Evolutionary conservation across 164 flowering plant species (phyloP).

Genomic region (Nymphaea colorata): DNA sequence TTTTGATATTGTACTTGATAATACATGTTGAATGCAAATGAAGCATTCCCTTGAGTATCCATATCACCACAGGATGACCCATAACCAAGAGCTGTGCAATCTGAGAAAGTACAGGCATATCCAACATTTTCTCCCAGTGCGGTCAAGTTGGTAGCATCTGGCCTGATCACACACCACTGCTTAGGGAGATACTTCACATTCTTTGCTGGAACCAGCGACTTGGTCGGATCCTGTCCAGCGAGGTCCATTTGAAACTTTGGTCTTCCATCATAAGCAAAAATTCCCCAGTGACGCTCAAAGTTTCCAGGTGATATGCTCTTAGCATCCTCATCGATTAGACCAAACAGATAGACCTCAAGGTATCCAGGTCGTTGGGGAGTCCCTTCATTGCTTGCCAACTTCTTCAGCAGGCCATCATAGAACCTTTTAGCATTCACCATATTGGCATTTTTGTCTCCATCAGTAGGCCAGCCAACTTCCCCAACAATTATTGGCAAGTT

Average conservation of each 20-base stretch:
- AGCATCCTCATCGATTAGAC: slow-evolving; percentile 8
- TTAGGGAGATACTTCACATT: slow-evolving; percentile 3
- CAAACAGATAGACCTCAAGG: slow-evolving; percentile 6
- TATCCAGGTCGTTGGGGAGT: slow-evolving; percentile 5
- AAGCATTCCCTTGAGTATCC: slow-evolving; percentile 5
- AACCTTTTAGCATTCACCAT: slow-evolving; percentile 1
- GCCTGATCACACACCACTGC: slow-evolving; percentile 6
- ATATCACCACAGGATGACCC: slow-evolving; percentile 6
- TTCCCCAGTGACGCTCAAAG: slow-evolving; percentile 11
- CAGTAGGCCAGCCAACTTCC: slow-evolving; percentile 11
- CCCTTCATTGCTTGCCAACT: slow-evolving; percentile 1
- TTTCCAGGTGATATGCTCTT: slow-evolving; percentile 10
- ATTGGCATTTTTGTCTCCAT: slow-evolving; percentile 6
- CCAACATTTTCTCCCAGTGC: slow-evolving; percentile 1
- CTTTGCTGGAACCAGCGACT: slow-evolving; percentile 3
- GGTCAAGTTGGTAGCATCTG: neutral
- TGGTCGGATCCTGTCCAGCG: neutral
- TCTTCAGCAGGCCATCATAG: slow-evolving; percentile 4
- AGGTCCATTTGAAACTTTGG: slow-evolving; percentile 6
- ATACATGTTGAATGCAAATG: slow-evolving; percentile 7
- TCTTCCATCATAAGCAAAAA: slow-evolving; percentile 7
- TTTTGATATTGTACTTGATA: slow-evolving; percentile 2
- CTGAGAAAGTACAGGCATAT: slow-evolving; percentile 5
- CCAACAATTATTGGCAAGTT: slow-evolving; percentile 5
- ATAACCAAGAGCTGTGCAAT: slow-evolving; percentile 9